These are phyloP conservation scores for Debaryomyces subglobosus DNA, from an alignment of 1,139 yeast species.

Conservation along the genomic window DNA sequence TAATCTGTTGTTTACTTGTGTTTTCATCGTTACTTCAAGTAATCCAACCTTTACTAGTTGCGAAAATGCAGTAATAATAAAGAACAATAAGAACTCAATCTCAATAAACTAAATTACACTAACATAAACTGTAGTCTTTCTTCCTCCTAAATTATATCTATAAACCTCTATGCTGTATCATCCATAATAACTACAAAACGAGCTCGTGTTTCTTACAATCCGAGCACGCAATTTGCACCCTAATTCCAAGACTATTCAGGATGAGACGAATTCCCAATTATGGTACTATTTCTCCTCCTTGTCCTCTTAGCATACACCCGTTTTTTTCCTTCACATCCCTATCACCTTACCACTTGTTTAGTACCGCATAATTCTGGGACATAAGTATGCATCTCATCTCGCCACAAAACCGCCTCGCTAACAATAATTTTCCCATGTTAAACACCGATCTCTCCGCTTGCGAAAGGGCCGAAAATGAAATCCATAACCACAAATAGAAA, in stretches of 20 bases:
- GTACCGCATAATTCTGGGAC: neutral
- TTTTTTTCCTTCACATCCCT: neutral
- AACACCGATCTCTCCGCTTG: neutral
- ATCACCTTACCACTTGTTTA: neutral
- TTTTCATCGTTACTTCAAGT: neutral
- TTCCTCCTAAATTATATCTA: neutral
- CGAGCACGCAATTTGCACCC: neutral
- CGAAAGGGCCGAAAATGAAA: neutral
- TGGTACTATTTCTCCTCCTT: neutral
- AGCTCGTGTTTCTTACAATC: neutral
- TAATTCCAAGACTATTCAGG: neutral
- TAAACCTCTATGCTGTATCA: neutral
- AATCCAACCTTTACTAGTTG: neutral
- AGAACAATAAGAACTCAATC: neutral
- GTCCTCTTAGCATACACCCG: neutral
- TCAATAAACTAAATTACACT: neutral
- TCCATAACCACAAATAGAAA: neutral
- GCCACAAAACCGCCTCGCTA: constrained; percentile 4
- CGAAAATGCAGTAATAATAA: neutral
- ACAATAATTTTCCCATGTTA: neutral
- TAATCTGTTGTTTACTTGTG: too few relatives aligned
- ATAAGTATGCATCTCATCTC: neutral
- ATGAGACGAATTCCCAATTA: neutral
- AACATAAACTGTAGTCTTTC: neutral
- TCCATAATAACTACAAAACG: neutral